Evolutionary conservation across 208 protist genomes (phyloP).

Genomic region (Trypanosoma scelopori): DNA sequence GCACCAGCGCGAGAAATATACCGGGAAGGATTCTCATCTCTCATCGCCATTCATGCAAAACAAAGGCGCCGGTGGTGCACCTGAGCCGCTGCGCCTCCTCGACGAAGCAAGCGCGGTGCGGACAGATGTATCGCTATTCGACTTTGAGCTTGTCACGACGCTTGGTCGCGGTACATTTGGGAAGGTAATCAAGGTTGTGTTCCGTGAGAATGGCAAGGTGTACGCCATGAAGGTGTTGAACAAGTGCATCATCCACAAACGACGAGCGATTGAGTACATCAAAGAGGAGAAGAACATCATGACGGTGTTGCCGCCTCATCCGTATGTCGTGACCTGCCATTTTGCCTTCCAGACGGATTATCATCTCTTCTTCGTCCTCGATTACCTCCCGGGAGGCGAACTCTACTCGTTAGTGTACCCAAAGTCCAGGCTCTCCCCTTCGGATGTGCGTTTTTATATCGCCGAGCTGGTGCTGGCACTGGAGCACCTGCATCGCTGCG

Average conservation of each 20-base stretch:
- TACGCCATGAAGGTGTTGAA: slow-evolving; percentile 93
- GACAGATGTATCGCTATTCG: slow-evolving; percentile 46
- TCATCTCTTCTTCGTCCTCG: slow-evolving; percentile 90
- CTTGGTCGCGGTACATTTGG: slow-evolving; percentile 94
- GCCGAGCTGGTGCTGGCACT: slow-evolving; percentile 91
- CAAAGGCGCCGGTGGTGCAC: background rate
- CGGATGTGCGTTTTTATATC: slow-evolving; percentile 79
- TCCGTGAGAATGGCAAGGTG: slow-evolving; percentile 47
- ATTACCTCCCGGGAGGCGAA: slow-evolving; percentile 94
- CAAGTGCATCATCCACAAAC: slow-evolving; percentile 79
- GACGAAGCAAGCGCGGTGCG: slow-evolving; percentile 12
- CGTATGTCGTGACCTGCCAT: slow-evolving; percentile 87
- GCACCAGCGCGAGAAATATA: slow-evolving; percentile 24
- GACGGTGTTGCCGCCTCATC: slow-evolving; percentile 72
- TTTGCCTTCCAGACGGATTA: slow-evolving; percentile 87
- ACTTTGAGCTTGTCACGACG: slow-evolving; percentile 90
- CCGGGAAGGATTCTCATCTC: slow-evolving; percentile 4
- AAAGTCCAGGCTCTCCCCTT: slow-evolving; percentile 33
- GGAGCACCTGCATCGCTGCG: slow-evolving; percentile 82
- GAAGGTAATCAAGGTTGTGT: slow-evolving; percentile 92
- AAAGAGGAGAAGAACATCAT: slow-evolving; percentile 86
- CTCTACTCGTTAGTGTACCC: slow-evolving; percentile 93
- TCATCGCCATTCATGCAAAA: slow-evolving; percentile 4
- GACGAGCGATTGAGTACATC: slow-evolving; percentile 86
- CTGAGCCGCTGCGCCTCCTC: slow-evolving; percentile 3